Percentiles rank a stretch among this genome's conserved stretches.
Conservation (phyloP, 306 rosid genomes). For the Rubus idaeus region DNA sequence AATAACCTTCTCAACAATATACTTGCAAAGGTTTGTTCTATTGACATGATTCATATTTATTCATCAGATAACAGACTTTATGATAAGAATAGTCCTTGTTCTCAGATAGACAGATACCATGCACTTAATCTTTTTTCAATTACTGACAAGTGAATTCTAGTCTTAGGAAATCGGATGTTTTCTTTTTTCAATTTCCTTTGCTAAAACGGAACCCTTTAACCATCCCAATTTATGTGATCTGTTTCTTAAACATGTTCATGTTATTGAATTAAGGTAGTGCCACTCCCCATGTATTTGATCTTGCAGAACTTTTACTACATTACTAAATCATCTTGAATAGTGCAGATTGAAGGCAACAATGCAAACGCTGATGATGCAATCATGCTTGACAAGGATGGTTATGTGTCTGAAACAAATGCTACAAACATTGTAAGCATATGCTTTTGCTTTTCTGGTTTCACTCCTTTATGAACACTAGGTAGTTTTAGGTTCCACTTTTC, state of each 20-base stretch:
- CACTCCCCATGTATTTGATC: conserved; percentile 2
- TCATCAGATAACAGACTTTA: not conserved
- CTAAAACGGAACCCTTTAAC: not conserved
- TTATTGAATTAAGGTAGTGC: not conserved
- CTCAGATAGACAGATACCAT: not conserved
- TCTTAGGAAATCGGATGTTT: not conserved
- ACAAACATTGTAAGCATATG: conserved; percentile 69
- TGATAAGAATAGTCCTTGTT: not conserved
- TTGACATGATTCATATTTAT: not conserved
- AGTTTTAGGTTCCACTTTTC: not conserved
- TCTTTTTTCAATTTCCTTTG: not conserved
- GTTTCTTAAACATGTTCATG: not conserved
- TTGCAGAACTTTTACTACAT: conserved; percentile 13
- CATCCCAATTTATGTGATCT: not conserved
- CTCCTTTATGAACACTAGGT: not conserved
- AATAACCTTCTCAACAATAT: conserved; percentile 85
- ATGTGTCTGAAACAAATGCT: conserved; percentile 85
- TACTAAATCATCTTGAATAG: conserved; percentile 23
- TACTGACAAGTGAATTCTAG: not conserved
- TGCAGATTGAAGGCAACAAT: conserved; percentile 88
- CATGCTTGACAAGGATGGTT: conserved; percentile 90
- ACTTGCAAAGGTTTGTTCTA: conserved; percentile 70
- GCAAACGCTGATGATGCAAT: conserved; percentile 79
- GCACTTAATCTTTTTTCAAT: too few relatives aligned
- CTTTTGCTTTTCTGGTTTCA: conserved; percentile 18